A percentile compares a stretch with the other conserved stretches of the same genome.
phyloP scores from a whole-genome alignment of 495 filamentous ascomycete species.

The Cudoniella acicularis region DNA sequence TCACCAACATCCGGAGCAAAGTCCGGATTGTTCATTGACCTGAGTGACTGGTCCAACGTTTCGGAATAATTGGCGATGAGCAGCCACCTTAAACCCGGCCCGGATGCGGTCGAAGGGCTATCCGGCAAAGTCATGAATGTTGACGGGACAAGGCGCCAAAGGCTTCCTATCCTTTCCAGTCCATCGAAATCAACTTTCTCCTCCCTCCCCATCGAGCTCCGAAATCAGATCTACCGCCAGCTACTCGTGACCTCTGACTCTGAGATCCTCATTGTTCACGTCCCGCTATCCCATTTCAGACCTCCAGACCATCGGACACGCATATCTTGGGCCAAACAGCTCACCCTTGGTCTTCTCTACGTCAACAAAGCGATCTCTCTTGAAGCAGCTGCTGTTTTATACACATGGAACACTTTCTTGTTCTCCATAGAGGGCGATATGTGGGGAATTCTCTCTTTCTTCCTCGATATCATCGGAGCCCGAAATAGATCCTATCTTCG shows the following conservation, averaged over 20 bases:
- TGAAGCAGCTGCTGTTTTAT: not conserved
- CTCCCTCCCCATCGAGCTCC: not conserved
- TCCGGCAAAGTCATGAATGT: not conserved
- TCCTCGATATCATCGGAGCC: not conserved
- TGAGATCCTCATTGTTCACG: not conserved
- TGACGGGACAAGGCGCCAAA: not conserved
- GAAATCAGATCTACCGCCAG: not conserved
- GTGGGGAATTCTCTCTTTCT: not conserved
- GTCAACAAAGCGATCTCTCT: not conserved
- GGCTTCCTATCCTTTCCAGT: not conserved
- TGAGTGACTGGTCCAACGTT: no score
- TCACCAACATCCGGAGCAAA: not conserved
- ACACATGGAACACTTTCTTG: not conserved
- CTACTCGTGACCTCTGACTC: not conserved
- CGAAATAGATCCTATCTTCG: not conserved
- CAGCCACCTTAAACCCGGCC: no score
- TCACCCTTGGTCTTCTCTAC: not conserved
- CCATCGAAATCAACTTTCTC: not conserved
- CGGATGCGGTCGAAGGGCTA: no score
- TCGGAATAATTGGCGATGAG: no score
- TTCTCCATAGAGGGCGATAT: no score
- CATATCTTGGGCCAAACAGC: not conserved
- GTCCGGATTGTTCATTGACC: no score
- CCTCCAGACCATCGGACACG: not conserved
- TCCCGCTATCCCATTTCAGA: no score